Evolutionary conservation across 2,329 filamentous ascomycete genomes (phyloP).

Genomic region (Neoascochyta sp.): DNA sequence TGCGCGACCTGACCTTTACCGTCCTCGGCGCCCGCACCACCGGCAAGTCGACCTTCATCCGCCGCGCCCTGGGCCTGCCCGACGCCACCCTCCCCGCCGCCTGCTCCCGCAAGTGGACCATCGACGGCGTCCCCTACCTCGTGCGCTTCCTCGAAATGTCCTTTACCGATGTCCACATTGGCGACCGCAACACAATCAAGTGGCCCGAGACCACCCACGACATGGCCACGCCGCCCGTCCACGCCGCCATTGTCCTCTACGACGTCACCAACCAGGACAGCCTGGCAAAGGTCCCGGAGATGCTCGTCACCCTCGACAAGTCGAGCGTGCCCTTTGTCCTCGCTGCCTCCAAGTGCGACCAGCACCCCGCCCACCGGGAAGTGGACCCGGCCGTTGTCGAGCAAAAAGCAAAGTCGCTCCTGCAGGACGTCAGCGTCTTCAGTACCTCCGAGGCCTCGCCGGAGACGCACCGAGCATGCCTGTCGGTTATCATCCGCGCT

Average conservation of each 20-base stretch:
- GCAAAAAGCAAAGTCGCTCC: constrained; percentile 57
- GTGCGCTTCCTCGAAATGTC: constrained; percentile 57
- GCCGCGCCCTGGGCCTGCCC: constrained; percentile 54
- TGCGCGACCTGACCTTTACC: constrained; percentile 57
- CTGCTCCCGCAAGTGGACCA: constrained; percentile 52
- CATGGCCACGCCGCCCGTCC: constrained; percentile 67
- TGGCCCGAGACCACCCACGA: constrained; percentile 59
- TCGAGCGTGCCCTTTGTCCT: constrained; percentile 72
- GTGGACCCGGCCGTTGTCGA: constrained; percentile 68
- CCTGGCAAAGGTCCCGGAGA: constrained; percentile 68
- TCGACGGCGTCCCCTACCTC: constrained; percentile 54
- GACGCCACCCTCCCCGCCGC: constrained; percentile 42
- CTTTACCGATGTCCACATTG: constrained; percentile 51
- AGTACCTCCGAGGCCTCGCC: constrained; percentile 68
- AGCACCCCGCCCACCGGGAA: constrained; percentile 64
- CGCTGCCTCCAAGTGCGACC: constrained; percentile 87
- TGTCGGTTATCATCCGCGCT: constrained; percentile 70
- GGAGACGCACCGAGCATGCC: constrained; percentile 69
- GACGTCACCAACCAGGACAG: constrained; percentile 78
- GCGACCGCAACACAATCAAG: constrained; percentile 51
- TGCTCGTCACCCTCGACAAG: constrained; percentile 69
- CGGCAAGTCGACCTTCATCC: constrained; percentile 60
- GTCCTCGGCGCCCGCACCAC: constrained; percentile 53
- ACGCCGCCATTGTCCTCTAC: constrained; percentile 82
- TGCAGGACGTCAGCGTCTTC: constrained; percentile 65